Evolutionary conservation across 495 filamentous ascomycete species (phyloP), one percentile per base, ranked within the genome.

Genomic region (Cercophora sp.): DNA sequence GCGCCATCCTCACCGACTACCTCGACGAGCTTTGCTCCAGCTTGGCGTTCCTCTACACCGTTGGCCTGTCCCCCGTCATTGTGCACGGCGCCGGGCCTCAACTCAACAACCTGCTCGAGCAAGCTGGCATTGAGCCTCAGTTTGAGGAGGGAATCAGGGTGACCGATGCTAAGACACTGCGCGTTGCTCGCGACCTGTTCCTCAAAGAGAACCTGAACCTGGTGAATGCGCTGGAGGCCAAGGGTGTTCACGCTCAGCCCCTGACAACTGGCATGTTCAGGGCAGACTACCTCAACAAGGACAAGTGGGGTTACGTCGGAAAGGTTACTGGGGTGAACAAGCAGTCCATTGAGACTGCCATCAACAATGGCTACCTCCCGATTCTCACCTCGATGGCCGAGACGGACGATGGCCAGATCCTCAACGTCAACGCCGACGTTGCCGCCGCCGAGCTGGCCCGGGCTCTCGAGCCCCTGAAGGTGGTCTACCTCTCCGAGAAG

Each of bases 391-490:
- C 91, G 39, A 96, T 96, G 87, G 94, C 92, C 8, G 94, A 97
- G 75, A 91, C 87, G 35, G 79, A 82, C 44, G 90, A 95, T 54
- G 94, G 94, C 11, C 93, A 96, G 72, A 86, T 97, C 15, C 77
- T 98, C 39, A 98, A 98, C 61, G 93, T 98, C 69, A 98, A 98
- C 66, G 93, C 93, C 45, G 93, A 98, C 68, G 90, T 96, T 42
- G 92, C 92, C 22, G 93, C 93, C 25, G 92, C 90, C 60, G 94
- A 96, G 69, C 73, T 98, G 43, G 93, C 93, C 32, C 83, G 88
- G 43, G 81, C 88, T 49, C 72, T 98, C 53, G 87, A 97, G 72
- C 93, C 93, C 25, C 74, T 97, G 60, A 98, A 98, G 84, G 95
- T 97, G 40, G 91, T 98, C 41, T 98, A 96, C 70, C 82, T 98